These are phyloP conservation scores for Vicia faba DNA, from an alignment of 306 rosid genomes.

Conservation along the genomic window DNA sequence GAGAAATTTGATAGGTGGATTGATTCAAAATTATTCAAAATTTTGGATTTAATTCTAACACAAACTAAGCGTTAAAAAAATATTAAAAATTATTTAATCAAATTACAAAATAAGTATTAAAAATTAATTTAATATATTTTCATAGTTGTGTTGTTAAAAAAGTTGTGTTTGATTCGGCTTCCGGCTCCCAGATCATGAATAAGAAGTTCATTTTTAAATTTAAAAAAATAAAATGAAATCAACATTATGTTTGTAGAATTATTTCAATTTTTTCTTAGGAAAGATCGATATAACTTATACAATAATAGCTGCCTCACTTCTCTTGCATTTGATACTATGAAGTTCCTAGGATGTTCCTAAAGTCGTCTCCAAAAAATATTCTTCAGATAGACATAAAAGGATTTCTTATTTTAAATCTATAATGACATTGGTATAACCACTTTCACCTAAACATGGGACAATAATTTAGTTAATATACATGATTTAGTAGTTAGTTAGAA, in stretches of 20 bases:
- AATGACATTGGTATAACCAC: conserved; percentile 43
- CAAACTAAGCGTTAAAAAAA: too few relatives aligned
- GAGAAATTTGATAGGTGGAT: too few relatives aligned
- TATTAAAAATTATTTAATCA: too few relatives aligned
- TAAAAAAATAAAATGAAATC: background rate
- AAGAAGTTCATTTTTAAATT: too few relatives aligned
- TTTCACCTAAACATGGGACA: conserved; percentile 31
- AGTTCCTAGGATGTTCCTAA: conserved; percentile 28
- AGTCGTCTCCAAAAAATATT: background rate
- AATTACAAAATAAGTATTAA: too few relatives aligned
- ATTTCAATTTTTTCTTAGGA: background rate
- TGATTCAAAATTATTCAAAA: too few relatives aligned
- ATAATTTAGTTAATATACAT: conserved; percentile 33
- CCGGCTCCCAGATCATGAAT: too few relatives aligned
- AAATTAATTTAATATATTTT: too few relatives aligned
- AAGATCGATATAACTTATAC: background rate
- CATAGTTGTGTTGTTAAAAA: too few relatives aligned
- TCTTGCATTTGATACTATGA: conserved; percentile 7
- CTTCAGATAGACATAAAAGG: background rate
- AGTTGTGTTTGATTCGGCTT: too few relatives aligned
- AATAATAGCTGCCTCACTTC: conserved; percentile 7
- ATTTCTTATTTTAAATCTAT: background rate
- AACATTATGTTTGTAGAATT: background rate
- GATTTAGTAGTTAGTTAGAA: conserved; percentile 35
- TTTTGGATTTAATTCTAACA: too few relatives aligned